Percentiles rank a stretch among this genome's conserved stretches.
phyloP scores from a whole-genome alignment of 192 early-diverging fungal species.

The Spizellomyces sp. region DNA sequence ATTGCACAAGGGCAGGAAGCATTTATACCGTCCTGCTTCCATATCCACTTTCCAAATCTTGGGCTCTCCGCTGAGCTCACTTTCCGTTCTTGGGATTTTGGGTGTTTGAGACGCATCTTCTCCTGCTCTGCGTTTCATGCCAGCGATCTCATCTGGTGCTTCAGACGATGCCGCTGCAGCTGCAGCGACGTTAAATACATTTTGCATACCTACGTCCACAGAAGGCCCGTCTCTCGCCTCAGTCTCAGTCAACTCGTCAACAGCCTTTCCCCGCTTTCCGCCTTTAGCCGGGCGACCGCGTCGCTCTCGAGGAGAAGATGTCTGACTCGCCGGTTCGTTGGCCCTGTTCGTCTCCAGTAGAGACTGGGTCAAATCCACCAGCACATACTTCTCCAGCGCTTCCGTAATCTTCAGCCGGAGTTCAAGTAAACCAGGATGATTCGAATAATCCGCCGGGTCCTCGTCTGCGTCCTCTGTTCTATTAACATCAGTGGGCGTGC shows the following conservation, averaged over 20 bases:
- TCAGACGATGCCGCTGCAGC: background rate
- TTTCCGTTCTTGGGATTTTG: background rate
- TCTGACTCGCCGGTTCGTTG: background rate
- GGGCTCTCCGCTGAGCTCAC: background rate
- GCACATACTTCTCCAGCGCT: background rate
- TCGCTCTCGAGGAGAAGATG: background rate
- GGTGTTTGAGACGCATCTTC: background rate
- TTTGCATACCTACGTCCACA: background rate
- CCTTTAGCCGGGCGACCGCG: background rate
- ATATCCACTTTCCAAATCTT: background rate
- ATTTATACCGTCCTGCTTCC: constrained; percentile 19
- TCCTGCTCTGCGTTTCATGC: background rate
- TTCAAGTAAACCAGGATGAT: background rate
- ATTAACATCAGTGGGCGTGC: background rate
- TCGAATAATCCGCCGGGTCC: background rate
- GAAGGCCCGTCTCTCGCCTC: background rate
- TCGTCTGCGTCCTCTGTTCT: background rate
- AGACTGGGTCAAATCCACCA: background rate
- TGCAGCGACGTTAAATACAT: background rate
- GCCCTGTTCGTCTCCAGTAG: background rate
- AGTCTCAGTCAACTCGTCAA: background rate
- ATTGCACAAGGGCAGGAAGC: constrained; percentile 17
- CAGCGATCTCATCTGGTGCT: background rate
- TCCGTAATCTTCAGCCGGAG: background rate
- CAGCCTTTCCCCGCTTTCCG: background rate